phyloP scores from a whole-genome alignment of 306 rosid species.

The Quercus robur region DNA sequence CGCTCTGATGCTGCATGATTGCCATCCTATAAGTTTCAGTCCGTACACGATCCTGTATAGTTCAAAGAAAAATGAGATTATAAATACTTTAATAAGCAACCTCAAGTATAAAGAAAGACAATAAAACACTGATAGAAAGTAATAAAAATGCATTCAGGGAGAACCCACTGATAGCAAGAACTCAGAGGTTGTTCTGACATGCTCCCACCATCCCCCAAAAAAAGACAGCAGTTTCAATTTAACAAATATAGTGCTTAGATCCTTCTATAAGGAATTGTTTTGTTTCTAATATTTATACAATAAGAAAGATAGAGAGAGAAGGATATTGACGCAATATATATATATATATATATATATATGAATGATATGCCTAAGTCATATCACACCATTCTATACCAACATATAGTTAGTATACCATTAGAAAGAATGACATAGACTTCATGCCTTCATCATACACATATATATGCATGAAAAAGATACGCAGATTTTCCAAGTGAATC shows the following conservation, averaged over 20 bases:
- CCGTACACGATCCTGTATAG: constrained; percentile 76
- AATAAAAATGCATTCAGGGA: not conserved
- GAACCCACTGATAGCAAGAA: not conserved
- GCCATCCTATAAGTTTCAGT: constrained; percentile 86
- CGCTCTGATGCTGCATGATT: constrained; percentile 78
- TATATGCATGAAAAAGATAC: not conserved
- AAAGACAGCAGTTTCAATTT: not conserved
- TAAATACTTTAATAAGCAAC: not conserved
- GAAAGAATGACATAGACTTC: not conserved
- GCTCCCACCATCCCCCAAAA: not conserved
- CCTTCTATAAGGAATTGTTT: not conserved
- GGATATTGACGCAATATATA: not conserved
- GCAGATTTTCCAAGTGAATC: not conserved
- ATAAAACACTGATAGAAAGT: not conserved
- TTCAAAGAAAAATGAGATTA: not conserved
- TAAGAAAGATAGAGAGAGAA: not conserved
- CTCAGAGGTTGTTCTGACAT: not conserved
- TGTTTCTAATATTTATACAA: not conserved
- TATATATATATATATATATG: too few relatives aligned
- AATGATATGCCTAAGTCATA: not conserved
- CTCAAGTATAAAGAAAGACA: not conserved
- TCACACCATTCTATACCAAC: not conserved
- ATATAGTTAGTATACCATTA: too few relatives aligned
- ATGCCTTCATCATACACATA: not conserved
- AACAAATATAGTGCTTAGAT: not conserved